Base-by-base conservation (phyloP, 352 stramenopile genomes). In the Globisporangium nagaii region DNA sequence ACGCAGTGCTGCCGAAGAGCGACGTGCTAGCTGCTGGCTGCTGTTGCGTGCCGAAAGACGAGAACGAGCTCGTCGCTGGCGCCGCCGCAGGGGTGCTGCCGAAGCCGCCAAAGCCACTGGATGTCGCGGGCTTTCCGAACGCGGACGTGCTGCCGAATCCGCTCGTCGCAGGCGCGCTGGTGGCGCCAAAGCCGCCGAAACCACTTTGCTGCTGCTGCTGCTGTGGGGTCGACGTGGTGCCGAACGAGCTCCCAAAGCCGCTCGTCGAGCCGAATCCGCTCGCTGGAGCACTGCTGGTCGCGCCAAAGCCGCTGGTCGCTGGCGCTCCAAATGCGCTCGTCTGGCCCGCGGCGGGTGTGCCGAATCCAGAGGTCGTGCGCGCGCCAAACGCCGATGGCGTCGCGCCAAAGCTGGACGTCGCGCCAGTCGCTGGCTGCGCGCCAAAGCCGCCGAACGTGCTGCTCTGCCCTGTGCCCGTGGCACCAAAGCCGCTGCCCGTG, bases 231-330 rank as follows among this genome's bases (percentile, higher is more conserved):
- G 66, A 54, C 36, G 74, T 44, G 15, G 62, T 58, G n/a, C 79
- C 75, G 68, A 90, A 90, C 4, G 62, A 66, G 30, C 50, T 62
- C 17, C 76, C 73, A 71, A 90, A 90, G n/a, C 64, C 71, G 34
- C 53, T 44, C 17, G 49, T 58, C 4, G 62, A 56, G 41, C 68
- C 70, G 54, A 85, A 88, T 32, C 53, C 65, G 13, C 61, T 69
- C 24, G 65, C 63, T 34, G 74, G 54, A n/a, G n/a, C n/a, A n/a
- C n/a, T n/a, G n/a, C n/a, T n/a, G n/a, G n/a, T n/a, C 15, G 68
- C 53, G n/a, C 75, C 72, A 65, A 86, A 84, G 0, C 55, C 70
- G 36, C 65, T 69, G 20, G 60, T 74, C 13, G 68, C n/a, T 39
- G 53, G 44, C 4, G 44, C 32, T 17, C 44, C 44, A 30, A 51